These are phyloP conservation scores for Cicer chorassanicum DNA, from an alignment of 306 rosid species.

Conservation along the genomic window DNA sequence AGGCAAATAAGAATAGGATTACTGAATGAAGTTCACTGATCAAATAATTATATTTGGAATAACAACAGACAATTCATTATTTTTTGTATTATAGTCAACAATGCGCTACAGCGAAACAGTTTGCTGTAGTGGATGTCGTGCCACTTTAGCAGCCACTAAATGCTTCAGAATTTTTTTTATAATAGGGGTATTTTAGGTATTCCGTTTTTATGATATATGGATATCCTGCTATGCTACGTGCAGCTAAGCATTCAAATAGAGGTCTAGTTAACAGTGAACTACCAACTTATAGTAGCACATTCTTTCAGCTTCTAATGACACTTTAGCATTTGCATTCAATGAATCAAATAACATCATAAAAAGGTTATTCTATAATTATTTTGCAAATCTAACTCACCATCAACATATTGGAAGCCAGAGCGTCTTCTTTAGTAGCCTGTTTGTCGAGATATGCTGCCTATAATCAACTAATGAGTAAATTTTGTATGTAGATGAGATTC, in stretches of 20 bases:
- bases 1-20: constrained; percentile 19
- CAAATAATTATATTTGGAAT: constrained; percentile 28
- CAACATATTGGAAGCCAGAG: constrained; percentile 66
- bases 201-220: not conserved
- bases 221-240: not conserved
- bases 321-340: constrained; percentile 40
- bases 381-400: constrained; percentile 65
- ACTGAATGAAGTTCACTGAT: constrained; percentile 28
- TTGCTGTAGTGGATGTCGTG: not conserved
- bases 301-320: constrained; percentile 32
- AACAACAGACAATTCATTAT: constrained; percentile 7
- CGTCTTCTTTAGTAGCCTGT: constrained; percentile 51
- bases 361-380: constrained; percentile 19
- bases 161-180: not conserved
- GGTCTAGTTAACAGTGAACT: constrained; percentile 32
- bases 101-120: not conserved
- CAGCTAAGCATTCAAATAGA: not conserved
- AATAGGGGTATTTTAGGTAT: not conserved
- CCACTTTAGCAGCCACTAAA: not conserved
- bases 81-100: not conserved
- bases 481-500: constrained; percentile 28
- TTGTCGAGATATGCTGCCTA: constrained; percentile 85
- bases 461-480: constrained; percentile 48
- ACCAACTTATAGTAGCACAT: constrained; percentile 37
- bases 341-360: constrained; percentile 32